Evolutionary conservation across 176 grass and related monocot genomes (phyloP).

Genomic region (Carex scoparia): DNA sequence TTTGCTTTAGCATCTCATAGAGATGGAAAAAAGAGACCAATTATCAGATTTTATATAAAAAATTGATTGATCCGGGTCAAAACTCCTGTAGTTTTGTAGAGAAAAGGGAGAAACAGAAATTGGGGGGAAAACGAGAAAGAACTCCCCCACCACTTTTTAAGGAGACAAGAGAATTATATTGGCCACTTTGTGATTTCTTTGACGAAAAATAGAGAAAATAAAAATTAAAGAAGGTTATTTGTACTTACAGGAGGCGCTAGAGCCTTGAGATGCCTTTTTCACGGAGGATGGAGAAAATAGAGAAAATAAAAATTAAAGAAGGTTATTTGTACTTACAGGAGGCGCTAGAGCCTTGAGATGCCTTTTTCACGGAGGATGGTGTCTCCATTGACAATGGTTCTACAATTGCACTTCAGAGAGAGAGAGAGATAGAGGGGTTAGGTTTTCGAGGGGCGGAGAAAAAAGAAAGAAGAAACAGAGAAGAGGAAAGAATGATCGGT

Average conservation of each 20-base stretch:
- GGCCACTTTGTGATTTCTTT: neutral
- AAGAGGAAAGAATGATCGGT: constrained; percentile 1
- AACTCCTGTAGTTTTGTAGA: neutral
- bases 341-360: neutral
- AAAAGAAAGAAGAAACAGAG: neutral
- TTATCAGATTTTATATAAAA: neutral
- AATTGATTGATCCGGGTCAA: neutral
- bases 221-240: no score
- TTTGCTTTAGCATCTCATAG: neutral
- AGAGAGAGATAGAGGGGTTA: neutral
- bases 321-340: constrained; percentile 10
- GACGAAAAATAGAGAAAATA: neutral
- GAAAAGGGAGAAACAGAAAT: neutral
- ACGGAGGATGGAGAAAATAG: constrained; percentile 1
- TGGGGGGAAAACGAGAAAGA: no score
- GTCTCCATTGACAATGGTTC: constrained; percentile 20
- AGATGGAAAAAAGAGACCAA: neutral
- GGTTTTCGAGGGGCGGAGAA: neutral
- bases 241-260: neutral
- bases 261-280: constrained; percentile 12
- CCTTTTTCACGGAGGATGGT: constrained; percentile 14
- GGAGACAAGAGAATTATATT: neutral
- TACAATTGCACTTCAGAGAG: neutral
- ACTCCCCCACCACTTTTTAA: neutral
- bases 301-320: neutral